These are phyloP conservation scores for Aspergillus sp. DNA, from an alignment of 2,329 filamentous ascomycete genomes.

Conservation along the genomic window DNA sequence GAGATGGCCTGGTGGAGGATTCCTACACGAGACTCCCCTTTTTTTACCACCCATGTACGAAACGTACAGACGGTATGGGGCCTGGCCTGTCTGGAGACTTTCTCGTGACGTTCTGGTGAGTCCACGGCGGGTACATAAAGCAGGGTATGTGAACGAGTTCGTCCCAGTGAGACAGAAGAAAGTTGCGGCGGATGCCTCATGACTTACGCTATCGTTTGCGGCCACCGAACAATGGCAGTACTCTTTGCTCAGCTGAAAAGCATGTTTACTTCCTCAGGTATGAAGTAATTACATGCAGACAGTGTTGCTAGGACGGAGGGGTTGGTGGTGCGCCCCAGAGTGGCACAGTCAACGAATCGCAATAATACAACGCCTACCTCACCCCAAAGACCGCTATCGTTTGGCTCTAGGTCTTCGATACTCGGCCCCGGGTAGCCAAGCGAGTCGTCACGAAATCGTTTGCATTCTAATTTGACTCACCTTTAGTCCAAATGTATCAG, in stretches of 20 bases:
- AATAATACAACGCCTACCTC: constrained; percentile 11
- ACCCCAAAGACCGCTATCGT: neutral
- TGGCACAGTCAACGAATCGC: constrained; percentile 18
- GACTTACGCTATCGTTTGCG: neutral
- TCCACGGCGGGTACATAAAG: constrained; percentile 15
- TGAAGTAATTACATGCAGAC: constrained; percentile 16
- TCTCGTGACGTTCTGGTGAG: constrained; percentile 13
- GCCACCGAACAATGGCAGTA: neutral
- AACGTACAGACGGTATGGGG: constrained; percentile 25
- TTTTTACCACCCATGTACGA: constrained; percentile 26
- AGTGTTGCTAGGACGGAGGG: constrained; percentile 21
- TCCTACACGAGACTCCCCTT: constrained; percentile 28
- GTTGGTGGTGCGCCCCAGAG: constrained; percentile 18
- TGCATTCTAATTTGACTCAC: neutral
- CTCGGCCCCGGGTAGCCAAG: neutral
- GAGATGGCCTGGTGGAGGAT: constrained; percentile 21
- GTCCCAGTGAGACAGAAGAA: constrained; percentile 6
- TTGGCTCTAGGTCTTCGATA: neutral
- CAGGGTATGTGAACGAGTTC: constrained; percentile 4
- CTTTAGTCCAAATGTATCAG: neutral
- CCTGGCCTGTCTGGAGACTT: constrained; percentile 20
- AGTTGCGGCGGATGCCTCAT: constrained; percentile 2
- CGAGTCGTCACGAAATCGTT: neutral
- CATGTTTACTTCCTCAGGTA: constrained; percentile 6
- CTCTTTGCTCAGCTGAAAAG: constrained; percentile 8